Evolutionary conservation across 345 rosid genomes (phyloP).

Genomic region (Bruguiera gymnorhiza): DNA sequence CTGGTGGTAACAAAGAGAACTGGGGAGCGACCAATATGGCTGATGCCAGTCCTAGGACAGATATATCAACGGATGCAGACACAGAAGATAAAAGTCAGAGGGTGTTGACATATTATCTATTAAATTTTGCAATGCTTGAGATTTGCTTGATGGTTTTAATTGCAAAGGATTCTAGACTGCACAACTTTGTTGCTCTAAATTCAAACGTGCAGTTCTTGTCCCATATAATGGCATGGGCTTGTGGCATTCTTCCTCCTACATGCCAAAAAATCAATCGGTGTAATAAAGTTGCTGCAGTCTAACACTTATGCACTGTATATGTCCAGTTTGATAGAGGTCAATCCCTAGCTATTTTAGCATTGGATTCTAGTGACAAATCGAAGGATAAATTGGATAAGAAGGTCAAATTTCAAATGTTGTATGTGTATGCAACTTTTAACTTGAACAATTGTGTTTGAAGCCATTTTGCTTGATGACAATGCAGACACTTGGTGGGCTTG

Average conservation of each 20-base stretch:
- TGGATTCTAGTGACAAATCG: constrained; percentile 93
- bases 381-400: constrained; percentile 91
- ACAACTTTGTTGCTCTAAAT: background rate
- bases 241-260: constrained; percentile 4
- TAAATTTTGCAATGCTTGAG: background rate
- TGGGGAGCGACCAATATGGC: constrained; percentile 65
- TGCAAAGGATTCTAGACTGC: constrained; percentile 5
- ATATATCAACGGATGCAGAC: constrained; percentile 84
- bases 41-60: constrained; percentile 90
- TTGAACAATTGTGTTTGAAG: constrained; percentile 11
- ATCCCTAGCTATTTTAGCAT: constrained; percentile 44
- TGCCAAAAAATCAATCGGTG: background rate
- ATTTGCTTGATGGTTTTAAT: background rate
- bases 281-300: constrained; percentile 12
- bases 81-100: constrained; percentile 80
- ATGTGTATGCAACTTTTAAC: constrained; percentile 12
- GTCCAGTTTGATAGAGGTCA: constrained; percentile 60
- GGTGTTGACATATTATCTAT: constrained; percentile 28
- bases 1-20: constrained; percentile 42
- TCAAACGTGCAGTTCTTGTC: constrained; percentile 4
- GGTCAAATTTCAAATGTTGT: constrained; percentile 42
- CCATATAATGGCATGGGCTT: background rate
- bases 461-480: constrained; percentile 26
- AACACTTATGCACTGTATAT: constrained; percentile 8
- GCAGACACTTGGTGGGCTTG: constrained; percentile 93